Evolutionary conservation across 2,329 filamentous ascomycete genomes (phyloP).

Genomic region (Xylariomycetidae sp.): DNA sequence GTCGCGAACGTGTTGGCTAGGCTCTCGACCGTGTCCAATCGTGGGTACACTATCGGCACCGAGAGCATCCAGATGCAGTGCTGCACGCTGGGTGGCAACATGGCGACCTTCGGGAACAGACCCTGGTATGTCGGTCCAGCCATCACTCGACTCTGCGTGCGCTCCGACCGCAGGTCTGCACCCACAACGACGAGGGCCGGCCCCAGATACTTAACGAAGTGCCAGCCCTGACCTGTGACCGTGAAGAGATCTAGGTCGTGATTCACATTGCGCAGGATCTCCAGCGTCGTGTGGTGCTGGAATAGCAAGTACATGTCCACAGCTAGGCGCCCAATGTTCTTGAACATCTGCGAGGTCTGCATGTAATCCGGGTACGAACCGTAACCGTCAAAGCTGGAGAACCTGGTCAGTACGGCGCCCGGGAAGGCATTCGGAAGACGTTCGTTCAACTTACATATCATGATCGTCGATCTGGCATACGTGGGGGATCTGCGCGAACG

Average conservation of each 20-base stretch:
- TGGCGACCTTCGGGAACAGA: conserved; percentile 90
- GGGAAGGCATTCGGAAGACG: too few species aligned
- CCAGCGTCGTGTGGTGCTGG: conserved; percentile 94
- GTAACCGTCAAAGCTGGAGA: conserved; percentile 84
- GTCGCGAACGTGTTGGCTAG: conserved; percentile 87
- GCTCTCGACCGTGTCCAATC: conserved; percentile 85
- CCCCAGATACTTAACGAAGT: conserved; percentile 94
- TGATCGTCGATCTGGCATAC: conserved; percentile 91
- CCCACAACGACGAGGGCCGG: conserved; percentile 86
- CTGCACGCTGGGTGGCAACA: conserved; percentile 85
- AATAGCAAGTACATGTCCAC: conserved; percentile 98
- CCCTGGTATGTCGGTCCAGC: conserved; percentile 96
- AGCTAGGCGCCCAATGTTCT: conserved; percentile 91
- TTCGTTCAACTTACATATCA: conserved; percentile 71
- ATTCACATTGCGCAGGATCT: conserved; percentile 82
- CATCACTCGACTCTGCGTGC: conserved; percentile 86
- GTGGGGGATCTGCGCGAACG: conserved; percentile 95
- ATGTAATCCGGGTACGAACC: conserved; percentile 97
- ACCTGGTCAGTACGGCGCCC: conserved; percentile 8
- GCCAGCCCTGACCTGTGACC: conserved; percentile 95
- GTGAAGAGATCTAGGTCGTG: conserved; percentile 92
- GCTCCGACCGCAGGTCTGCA: conserved; percentile 85
- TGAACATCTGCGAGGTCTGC: conserved; percentile 96
- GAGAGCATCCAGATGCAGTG: conserved; percentile 96
- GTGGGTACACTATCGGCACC: conserved; percentile 84